Conservation (phyloP, 176 grass and related monocot species). For the Secale cereale region DNA sequence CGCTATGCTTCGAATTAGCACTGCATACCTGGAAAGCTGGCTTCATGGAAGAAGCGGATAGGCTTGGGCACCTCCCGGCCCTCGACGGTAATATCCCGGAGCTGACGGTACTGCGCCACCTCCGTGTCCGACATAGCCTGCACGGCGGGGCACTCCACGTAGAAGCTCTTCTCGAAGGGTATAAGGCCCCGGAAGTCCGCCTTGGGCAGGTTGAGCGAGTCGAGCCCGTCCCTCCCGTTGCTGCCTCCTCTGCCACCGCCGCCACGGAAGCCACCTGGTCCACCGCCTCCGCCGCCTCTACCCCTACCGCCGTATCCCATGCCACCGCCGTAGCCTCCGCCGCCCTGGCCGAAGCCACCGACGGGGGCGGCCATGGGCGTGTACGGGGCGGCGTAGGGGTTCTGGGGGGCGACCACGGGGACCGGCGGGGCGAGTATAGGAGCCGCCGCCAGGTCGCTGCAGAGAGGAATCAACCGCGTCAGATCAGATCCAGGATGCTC, state of each 20-base stretch:
- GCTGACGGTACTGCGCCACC: slow-evolving; percentile 52
- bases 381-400: slow-evolving; percentile 26
- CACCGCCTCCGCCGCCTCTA: slow-evolving; percentile 9
- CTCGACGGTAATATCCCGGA: slow-evolving; percentile 68
- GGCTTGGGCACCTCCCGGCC: slow-evolving; percentile 85
- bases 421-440: slow-evolving; percentile 14
- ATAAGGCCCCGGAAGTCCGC: slow-evolving; percentile 74
- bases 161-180: slow-evolving; percentile 97
- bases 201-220: slow-evolving; percentile 59
- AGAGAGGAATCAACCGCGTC: background rate
- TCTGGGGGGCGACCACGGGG: slow-evolving; percentile 19
- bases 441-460: slow-evolving; percentile 31
- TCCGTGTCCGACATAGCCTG: slow-evolving; percentile 90
- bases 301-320: slow-evolving; percentile 2
- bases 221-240: slow-evolving; percentile 60
- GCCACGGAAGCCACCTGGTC: slow-evolving; percentile 34
- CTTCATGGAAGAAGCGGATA: slow-evolving; percentile 82
- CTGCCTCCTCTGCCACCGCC: slow-evolving; percentile 42
- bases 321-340: slow-evolving; percentile 22
- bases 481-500: slow-evolving; percentile 5
- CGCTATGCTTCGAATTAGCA: background rate
- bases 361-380: background rate
- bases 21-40: slow-evolving; percentile 69
- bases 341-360: slow-evolving; percentile 39
- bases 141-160: slow-evolving; percentile 67